These are phyloP conservation scores for Phytophthora cactorum DNA, from an alignment of 352 stramenopile genomes.

Conservation along the genomic window DNA sequence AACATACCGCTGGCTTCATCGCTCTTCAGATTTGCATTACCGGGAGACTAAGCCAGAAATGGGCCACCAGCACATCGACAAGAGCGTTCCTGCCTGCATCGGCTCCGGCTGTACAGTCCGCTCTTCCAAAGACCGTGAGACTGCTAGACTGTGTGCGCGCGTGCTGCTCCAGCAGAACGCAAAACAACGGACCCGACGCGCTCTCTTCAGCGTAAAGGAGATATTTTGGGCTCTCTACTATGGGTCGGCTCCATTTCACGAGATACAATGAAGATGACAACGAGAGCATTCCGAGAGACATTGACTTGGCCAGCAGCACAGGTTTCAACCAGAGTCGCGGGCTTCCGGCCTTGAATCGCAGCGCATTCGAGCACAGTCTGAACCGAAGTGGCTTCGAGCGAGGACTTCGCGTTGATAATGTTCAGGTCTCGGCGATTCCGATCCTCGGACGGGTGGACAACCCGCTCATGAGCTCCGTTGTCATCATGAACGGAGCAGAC, in stretches of 20 bases:
- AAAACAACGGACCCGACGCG: constrained; percentile 23
- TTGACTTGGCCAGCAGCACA: constrained; percentile 25
- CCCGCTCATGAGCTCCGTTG: constrained; percentile 38
- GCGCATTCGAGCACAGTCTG: constrained; percentile 24
- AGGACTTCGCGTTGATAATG: constrained; percentile 31
- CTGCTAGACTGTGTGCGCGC: not conserved
- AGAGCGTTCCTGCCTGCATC: constrained; percentile 23
- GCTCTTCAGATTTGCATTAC: constrained; percentile 30
- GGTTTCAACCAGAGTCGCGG: constrained; percentile 30
- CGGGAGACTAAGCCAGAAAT: constrained; percentile 25
- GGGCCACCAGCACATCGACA: constrained; percentile 29
- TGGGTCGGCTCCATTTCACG: constrained; percentile 33
- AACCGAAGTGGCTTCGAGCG: constrained; percentile 25
- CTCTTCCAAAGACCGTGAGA: constrained; percentile 11
- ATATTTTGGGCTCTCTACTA: constrained; percentile 7
- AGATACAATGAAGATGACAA: constrained; percentile 26
- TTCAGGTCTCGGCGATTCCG: constrained; percentile 30
- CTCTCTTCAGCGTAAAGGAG: constrained; percentile 20
- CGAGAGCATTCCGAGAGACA: constrained; percentile 16
- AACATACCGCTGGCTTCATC: constrained; percentile 14
- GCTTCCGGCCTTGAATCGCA: constrained; percentile 21
- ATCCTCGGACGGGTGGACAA: constrained; percentile 35
- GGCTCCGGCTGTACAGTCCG: constrained; percentile 30
- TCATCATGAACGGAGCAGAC: constrained; percentile 38
- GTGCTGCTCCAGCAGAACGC: constrained; percentile 22